Conservation (phyloP, 306 rosid species). For the Casuarina glauca region DNA sequence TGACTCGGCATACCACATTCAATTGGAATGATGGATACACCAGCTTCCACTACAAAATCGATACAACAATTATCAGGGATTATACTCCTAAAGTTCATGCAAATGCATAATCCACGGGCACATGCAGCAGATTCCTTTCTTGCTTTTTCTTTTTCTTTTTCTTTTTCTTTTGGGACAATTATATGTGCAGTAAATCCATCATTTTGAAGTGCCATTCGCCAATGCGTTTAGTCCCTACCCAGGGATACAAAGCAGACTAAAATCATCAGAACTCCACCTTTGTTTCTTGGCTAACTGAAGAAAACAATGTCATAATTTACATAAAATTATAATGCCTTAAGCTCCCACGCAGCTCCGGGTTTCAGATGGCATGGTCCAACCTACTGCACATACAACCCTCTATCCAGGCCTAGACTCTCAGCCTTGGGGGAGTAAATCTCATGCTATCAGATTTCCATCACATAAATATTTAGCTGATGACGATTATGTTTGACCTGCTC, state of each 20-base stretch:
- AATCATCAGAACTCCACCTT: conserved; percentile 18
- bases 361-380: conserved; percentile 3
- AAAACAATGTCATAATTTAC: conserved; percentile 23
- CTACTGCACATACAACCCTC: background rate
- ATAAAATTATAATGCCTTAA: conserved; percentile 9
- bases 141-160: background rate
- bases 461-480: background rate
- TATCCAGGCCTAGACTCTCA: conserved; percentile 16
- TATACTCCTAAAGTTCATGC: conserved; percentile 26
- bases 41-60: background rate
- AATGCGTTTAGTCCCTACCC: conserved; percentile 21
- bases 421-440: conserved; percentile 18
- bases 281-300: conserved; percentile 19
- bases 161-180: background rate
- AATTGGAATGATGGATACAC: too few relatives aligned
- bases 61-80: too few relatives aligned
- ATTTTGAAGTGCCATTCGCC: conserved; percentile 17
- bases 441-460: background rate
- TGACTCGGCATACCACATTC: too few relatives aligned
- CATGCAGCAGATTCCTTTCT: background rate
- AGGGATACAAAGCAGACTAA: background rate
- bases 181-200: conserved; percentile 8
- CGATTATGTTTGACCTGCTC: conserved; percentile 32
- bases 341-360: background rate
- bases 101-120: conserved; percentile 25